Conservation (phyloP, 2,329 filamentous ascomycete genomes). For the Colletotrichum karsti region DNA sequence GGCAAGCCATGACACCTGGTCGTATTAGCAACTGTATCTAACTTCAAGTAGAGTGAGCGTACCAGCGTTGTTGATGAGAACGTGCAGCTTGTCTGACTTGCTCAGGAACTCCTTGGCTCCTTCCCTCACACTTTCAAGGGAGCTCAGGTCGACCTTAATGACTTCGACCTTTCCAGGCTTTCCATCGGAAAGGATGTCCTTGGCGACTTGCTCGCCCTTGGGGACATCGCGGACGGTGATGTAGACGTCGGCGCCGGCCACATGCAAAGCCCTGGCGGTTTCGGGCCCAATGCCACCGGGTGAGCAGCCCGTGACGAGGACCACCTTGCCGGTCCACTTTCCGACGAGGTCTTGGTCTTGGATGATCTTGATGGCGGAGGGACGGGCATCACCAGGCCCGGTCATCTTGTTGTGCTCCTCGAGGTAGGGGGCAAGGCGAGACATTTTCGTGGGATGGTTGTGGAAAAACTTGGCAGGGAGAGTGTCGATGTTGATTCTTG, state of each 20-base stretch:
- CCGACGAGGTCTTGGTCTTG: conserved; percentile 29
- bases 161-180: conserved; percentile 37
- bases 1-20: conserved; percentile 20
- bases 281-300: conserved; percentile 51
- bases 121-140: conserved; percentile 38
- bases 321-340: conserved; percentile 23
- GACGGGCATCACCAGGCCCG: conserved; percentile 31
- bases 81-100: conserved; percentile 27
- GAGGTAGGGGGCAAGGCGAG: conserved; percentile 19
- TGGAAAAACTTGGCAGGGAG: background rate
- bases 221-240: conserved; percentile 19
- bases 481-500: background rate
- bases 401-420: conserved; percentile 12
- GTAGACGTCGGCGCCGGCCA: conserved; percentile 25
- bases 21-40: background rate
- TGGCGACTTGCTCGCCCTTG: conserved; percentile 22
- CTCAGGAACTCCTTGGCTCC: conserved; percentile 33
- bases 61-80: conserved; percentile 36
- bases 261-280: conserved; percentile 39
- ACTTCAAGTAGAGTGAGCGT: background rate
- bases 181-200: conserved; percentile 23
- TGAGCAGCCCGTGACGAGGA: conserved; percentile 45
- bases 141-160: conserved; percentile 41
- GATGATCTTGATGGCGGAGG: conserved; percentile 29
- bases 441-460: background rate